phyloP scores from a whole-genome alignment of 306 rosid species.

The Quercus ilex region DNA sequence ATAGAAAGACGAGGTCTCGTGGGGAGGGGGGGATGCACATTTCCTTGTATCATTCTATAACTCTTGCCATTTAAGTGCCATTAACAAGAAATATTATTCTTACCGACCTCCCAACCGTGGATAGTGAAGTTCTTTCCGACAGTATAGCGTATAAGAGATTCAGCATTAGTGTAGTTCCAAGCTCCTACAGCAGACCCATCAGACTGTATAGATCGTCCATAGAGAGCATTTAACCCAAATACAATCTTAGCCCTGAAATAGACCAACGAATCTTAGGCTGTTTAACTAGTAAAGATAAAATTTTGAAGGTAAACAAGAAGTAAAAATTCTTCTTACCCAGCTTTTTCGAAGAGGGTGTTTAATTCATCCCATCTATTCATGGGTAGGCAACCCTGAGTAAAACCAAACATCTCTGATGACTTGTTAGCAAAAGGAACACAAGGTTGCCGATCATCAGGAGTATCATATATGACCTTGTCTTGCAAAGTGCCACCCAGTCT shows the following conservation, averaged over 20 bases:
- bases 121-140: constrained; percentile 61
- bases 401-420: constrained; percentile 52
- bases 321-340: constrained; percentile 56
- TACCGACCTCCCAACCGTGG: constrained; percentile 97
- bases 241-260: constrained; percentile 72
- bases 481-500: constrained; percentile 91
- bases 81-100: constrained; percentile 18
- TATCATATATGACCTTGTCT: constrained; percentile 74
- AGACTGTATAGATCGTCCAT: constrained; percentile 39
- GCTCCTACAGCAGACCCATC: constrained; percentile 53
- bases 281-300: not conserved
- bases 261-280: constrained; percentile 20
- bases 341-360: constrained; percentile 64
- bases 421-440: constrained; percentile 55
- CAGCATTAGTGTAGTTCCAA: constrained; percentile 73
- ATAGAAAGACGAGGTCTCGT: no score
- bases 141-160: constrained; percentile 72
- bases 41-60: no score
- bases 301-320: constrained; percentile 19
- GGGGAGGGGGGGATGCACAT: no score
- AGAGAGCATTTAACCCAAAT: constrained; percentile 87
- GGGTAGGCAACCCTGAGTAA: constrained; percentile 77
- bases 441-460: constrained; percentile 42
- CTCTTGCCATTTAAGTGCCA: not conserved
- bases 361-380: constrained; percentile 88